phyloP scores from a whole-genome alignment of 768 basidiomycete species.

The Boletellus ananas region DNA sequence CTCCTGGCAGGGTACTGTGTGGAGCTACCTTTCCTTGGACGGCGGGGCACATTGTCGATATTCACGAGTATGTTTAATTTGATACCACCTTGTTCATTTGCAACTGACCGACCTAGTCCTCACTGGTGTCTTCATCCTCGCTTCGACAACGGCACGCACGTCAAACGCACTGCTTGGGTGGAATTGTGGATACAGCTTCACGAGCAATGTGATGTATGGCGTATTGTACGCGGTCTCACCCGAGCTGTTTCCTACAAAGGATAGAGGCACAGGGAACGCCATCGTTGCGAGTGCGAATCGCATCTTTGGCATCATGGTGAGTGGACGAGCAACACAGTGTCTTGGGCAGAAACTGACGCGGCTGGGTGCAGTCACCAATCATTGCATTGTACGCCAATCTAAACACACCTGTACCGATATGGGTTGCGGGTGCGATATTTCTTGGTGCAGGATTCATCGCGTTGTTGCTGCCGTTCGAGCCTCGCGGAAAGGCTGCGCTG shows the following conservation, averaged over 20 bases:
- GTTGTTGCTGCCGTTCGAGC: slow-evolving; percentile 52
- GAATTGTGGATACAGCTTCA: slow-evolving; percentile 58
- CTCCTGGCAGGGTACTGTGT: slow-evolving; percentile 52
- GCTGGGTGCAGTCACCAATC: slow-evolving; percentile 39
- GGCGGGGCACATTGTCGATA: slow-evolving; percentile 50
- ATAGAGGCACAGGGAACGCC: slow-evolving; percentile 55
- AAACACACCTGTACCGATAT: slow-evolving; percentile 50
- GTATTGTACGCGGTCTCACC: slow-evolving; percentile 42
- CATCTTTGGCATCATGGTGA: slow-evolving; percentile 56
- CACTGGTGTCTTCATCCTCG: slow-evolving; percentile 58
- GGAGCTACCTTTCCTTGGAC: slow-evolving; percentile 47
- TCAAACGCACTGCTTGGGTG: slow-evolving; percentile 51
- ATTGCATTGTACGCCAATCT: slow-evolving; percentile 49
- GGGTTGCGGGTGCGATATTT: slow-evolving; percentile 51
- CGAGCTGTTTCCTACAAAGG: slow-evolving; percentile 51
- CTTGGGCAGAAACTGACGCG: not conserved
- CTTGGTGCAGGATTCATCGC: slow-evolving; percentile 46
- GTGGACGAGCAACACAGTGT: slow-evolving; percentile 8
- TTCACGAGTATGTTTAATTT: slow-evolving; percentile 39
- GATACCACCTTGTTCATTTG: not conserved
- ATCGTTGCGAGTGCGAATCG: slow-evolving; percentile 51
- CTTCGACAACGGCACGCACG: slow-evolving; percentile 51
- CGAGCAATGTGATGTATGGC: slow-evolving; percentile 56
- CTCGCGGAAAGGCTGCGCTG: slow-evolving; percentile 51
- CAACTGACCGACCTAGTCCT: slow-evolving; percentile 29